A percentile compares a stretch with the other conserved stretches of the same genome.
Evolutionary conservation across 2,329 filamentous ascomycete genomes (phyloP).

Genomic region (Penicillium griseofulvum): DNA sequence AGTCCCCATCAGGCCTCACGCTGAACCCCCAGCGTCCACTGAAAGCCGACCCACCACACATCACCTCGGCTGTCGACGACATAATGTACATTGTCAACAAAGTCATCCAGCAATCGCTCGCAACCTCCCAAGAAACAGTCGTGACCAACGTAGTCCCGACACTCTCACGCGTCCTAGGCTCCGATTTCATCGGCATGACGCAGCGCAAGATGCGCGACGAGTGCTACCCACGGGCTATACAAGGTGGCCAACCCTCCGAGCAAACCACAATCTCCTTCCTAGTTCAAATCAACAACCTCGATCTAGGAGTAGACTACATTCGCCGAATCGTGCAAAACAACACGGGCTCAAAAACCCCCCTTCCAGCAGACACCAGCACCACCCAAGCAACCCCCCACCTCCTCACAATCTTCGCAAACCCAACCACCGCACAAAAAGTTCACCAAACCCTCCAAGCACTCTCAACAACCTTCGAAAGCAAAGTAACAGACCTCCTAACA

Average conservation of each 20-base stretch:
- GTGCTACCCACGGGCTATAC: constrained; percentile 79
- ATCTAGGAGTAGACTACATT: constrained; percentile 88
- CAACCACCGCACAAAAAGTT: constrained; percentile 70
- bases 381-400: constrained; percentile 42
- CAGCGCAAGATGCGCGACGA: constrained; percentile 98
- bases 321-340: constrained; percentile 75
- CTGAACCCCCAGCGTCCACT: constrained; percentile 71
- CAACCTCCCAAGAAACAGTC: constrained; percentile 78
- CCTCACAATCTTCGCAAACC: constrained; percentile 72
- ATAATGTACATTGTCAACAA: constrained; percentile 99
- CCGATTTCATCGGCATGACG: constrained; percentile 94
- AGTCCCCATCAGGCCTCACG: constrained; percentile 75
- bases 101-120: constrained; percentile 79
- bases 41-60: constrained; percentile 78
- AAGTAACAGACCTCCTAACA: constrained; percentile 75
- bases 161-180: constrained; percentile 74
- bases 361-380: constrained; percentile 3
- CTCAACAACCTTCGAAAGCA: constrained; percentile 68
- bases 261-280: constrained; percentile 85
- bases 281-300: constrained; percentile 91
- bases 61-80: constrained; percentile 93
- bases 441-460: constrained; percentile 66
- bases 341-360: constrained; percentile 44
- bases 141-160: constrained; percentile 75
- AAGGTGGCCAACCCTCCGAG: constrained; percentile 81